A percentile compares a stretch with the other conserved stretches of the same genome.
These are phyloP conservation scores for Solanum etuberosum DNA, from an alignment of 257 asterid species.

Conservation along the genomic window DNA sequence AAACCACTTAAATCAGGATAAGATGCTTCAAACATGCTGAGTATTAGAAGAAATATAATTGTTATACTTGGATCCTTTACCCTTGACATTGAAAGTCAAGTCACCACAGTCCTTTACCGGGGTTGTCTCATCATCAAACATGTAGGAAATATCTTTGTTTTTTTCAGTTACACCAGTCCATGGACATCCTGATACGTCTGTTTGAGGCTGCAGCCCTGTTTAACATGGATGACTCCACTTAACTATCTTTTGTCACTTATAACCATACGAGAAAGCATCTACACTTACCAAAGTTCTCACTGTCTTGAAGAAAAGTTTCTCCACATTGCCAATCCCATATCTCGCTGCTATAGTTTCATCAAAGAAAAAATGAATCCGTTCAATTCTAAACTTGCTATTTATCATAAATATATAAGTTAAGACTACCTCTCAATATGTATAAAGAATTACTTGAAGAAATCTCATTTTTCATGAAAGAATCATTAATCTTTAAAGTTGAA, in stretches of 20 bases:
- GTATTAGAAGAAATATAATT: background rate
- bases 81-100: background rate
- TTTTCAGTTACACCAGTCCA: conserved; percentile 4
- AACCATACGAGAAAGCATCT: background rate
- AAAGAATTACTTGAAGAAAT: background rate
- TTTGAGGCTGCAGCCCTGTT: background rate
- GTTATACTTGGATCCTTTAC: conserved; percentile 1
- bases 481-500: background rate
- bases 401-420: background rate
- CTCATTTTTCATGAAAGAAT: background rate
- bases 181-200: conserved; percentile 6
- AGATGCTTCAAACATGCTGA: background rate
- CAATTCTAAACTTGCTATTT: background rate
- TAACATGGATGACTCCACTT: background rate
- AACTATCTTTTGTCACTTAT: background rate
- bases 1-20: background rate
- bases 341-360: conserved; percentile 1
- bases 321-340: conserved; percentile 14
- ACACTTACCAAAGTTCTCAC: background rate
- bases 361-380: background rate
- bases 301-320: conserved; percentile 4
- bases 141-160: conserved; percentile 4
- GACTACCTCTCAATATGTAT: background rate
- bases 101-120: conserved; percentile 20
- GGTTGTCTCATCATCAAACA: conserved; percentile 9